phyloP scores from a whole-genome alignment of 2,329 filamentous ascomycete genomes.

The Colletotrichum simmondsii region DNA sequence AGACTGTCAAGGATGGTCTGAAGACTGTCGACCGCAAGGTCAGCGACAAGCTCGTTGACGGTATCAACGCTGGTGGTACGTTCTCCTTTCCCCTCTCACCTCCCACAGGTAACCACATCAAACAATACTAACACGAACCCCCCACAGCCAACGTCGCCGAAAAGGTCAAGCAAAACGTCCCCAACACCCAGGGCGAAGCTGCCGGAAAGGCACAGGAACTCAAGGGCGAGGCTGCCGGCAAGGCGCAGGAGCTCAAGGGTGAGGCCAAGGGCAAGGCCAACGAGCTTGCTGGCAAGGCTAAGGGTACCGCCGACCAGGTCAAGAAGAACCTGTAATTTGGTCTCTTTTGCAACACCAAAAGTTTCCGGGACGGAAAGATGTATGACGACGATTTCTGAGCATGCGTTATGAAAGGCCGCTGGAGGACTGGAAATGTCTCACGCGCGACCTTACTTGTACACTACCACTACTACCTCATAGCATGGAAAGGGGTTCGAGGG shows the following conservation, averaged over 20 bases:
- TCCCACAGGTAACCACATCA: no score
- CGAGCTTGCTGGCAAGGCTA: constrained; percentile 52
- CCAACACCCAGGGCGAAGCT: constrained; percentile 50
- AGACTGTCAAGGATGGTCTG: constrained; percentile 68
- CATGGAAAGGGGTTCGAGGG: constrained; percentile 13
- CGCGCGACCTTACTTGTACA: neutral
- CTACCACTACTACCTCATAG: constrained; percentile 11
- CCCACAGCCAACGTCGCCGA: constrained; percentile 49
- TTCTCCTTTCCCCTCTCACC: constrained; percentile 41
- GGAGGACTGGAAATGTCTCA: neutral
- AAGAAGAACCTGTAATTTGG: constrained; percentile 44
- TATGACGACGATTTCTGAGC: neutral
- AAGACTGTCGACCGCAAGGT: constrained; percentile 70
- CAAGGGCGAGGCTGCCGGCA: constrained; percentile 52
- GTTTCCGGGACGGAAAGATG: neutral
- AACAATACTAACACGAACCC: constrained; percentile 7
- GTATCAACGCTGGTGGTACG: constrained; percentile 69
- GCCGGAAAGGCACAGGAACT: constrained; percentile 50
- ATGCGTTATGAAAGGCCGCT: neutral
- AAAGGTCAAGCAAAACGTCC: constrained; percentile 60
- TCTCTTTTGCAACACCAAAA: neutral
- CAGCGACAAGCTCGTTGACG: constrained; percentile 70
- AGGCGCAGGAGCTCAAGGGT: constrained; percentile 50
- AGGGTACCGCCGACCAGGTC: constrained; percentile 54
- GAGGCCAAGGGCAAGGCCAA: constrained; percentile 46